These are phyloP conservation scores for Podosphaera xanthii DNA, from an alignment of 2,329 filamentous ascomycete species.

Conservation along the genomic window DNA sequence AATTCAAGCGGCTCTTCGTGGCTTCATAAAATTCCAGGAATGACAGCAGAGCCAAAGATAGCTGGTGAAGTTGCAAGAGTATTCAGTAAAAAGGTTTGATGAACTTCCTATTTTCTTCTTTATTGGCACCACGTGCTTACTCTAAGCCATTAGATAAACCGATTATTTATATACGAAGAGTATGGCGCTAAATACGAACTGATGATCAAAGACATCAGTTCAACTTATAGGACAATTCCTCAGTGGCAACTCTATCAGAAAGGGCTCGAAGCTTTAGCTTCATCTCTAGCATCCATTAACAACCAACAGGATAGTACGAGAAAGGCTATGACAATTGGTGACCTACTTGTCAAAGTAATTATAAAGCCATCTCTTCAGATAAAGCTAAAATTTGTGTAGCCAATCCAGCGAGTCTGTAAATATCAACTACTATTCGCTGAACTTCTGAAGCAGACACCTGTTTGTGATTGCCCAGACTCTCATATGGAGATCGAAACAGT, in stretches of 20 bases:
- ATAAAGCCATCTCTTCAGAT: neutral
- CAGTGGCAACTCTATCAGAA: slow-evolving; percentile 64
- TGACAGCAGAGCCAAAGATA: slow-evolving; percentile 33
- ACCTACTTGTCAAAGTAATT: slow-evolving; percentile 68
- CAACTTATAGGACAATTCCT: slow-evolving; percentile 42
- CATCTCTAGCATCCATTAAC: slow-evolving; percentile 48
- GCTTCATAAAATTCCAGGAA: slow-evolving; percentile 25
- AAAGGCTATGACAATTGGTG: slow-evolving; percentile 61
- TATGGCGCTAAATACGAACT: slow-evolving; percentile 79
- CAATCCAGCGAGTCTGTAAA: slow-evolving; percentile 76
- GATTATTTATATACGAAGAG: slow-evolving; percentile 74
- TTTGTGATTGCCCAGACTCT: slow-evolving; percentile 62
- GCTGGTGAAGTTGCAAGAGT: slow-evolving; percentile 37
- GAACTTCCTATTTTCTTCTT: neutral
- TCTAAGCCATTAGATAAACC: slow-evolving; percentile 35
- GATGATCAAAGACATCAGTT: slow-evolving; percentile 55
- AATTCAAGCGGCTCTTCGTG: slow-evolving; percentile 19
- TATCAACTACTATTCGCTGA: slow-evolving; percentile 77
- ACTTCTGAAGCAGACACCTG: slow-evolving; percentile 60
- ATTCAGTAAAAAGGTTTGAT: slow-evolving; percentile 32
- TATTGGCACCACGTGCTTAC: neutral
- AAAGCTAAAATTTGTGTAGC: slow-evolving; percentile 25
- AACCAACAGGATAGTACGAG: slow-evolving; percentile 36
- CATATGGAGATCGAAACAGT: slow-evolving; percentile 60
- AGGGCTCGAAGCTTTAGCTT: slow-evolving; percentile 64